Conservation (phyloP, 2,329 filamentous ascomycete genomes). For the Ophiostoma tasmaniense region DNA sequence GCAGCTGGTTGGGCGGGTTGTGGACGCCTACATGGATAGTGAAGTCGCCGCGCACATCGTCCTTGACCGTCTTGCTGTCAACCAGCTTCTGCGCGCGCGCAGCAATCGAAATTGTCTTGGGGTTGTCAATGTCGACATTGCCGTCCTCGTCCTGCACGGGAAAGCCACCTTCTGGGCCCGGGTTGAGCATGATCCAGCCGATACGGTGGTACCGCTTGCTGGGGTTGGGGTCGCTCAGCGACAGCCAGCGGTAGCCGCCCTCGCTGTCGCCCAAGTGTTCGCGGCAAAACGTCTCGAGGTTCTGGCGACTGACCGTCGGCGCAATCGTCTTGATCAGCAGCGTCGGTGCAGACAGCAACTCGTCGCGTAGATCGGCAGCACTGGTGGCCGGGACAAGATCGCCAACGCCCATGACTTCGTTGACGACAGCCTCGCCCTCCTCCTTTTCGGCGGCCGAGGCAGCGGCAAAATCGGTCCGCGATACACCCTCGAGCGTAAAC, state of each 20-base stretch:
- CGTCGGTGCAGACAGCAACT: slow-evolving; percentile 80
- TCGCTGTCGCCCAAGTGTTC: slow-evolving; percentile 86
- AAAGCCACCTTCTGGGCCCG: slow-evolving; percentile 49
- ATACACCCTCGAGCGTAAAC: slow-evolving; percentile 87
- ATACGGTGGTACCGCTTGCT: slow-evolving; percentile 96
- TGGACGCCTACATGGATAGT: slow-evolving; percentile 96
- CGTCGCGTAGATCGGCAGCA: slow-evolving; percentile 81
- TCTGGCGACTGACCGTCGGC: slow-evolving; percentile 86
- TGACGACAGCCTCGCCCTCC: slow-evolving; percentile 69
- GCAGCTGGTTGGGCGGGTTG: slow-evolving; percentile 72
- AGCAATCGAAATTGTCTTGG: slow-evolving; percentile 50
- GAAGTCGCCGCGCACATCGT: slow-evolving; percentile 83
- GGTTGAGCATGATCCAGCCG: slow-evolving; percentile 95
- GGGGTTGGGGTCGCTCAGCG: slow-evolving; percentile 91
- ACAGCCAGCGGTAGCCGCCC: slow-evolving; percentile 92
- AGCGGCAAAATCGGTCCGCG: slow-evolving; percentile 86
- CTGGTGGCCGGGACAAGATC: slow-evolving; percentile 78
- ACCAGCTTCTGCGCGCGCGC: slow-evolving; percentile 88
- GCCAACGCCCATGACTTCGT: slow-evolving; percentile 86
- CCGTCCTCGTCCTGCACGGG: slow-evolving; percentile 52
- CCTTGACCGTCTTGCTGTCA: slow-evolving; percentile 94
- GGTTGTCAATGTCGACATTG: slow-evolving; percentile 48
- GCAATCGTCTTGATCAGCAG: slow-evolving; percentile 97
- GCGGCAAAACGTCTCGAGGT: slow-evolving; percentile 88
- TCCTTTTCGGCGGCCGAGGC: slow-evolving; percentile 77